These are phyloP conservation scores for Lophium mytilinum DNA, from an alignment of 495 filamentous ascomycete species.

Conservation along the genomic window DNA sequence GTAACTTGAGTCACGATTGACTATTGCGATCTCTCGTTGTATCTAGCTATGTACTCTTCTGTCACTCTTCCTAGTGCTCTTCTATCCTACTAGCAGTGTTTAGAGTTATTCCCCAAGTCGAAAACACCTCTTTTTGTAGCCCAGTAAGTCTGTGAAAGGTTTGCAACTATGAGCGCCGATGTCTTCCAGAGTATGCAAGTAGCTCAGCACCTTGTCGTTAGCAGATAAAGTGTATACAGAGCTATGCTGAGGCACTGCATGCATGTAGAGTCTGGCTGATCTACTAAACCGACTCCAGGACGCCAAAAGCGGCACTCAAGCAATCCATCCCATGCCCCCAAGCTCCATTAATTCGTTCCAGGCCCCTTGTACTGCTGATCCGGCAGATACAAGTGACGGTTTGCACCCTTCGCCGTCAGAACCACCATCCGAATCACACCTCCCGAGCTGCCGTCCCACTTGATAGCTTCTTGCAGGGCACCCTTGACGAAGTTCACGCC, in stretches of 20 bases:
- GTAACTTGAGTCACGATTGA: background rate
- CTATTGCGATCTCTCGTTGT: background rate
- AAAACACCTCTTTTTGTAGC: too few species aligned
- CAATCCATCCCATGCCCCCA: background rate
- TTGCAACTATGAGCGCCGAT: too few species aligned
- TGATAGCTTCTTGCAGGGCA: constrained; percentile 85
- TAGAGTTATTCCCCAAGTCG: too few species aligned
- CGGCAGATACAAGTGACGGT: constrained; percentile 82
- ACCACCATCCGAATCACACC: constrained; percentile 98
- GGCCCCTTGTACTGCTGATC: constrained; percentile 72
- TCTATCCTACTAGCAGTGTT: background rate
- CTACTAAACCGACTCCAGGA: too few species aligned
- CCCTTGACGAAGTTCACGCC: constrained; percentile 91
- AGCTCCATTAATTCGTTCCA: constrained; percentile 36
- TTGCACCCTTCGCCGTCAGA: constrained; percentile 76
- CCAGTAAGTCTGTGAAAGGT: too few species aligned
- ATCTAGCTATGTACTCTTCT: background rate
- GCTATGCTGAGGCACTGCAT: too few species aligned
- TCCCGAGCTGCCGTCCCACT: constrained; percentile 97
- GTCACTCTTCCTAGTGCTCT: background rate
- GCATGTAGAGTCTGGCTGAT: too few species aligned
- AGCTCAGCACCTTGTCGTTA: too few species aligned
- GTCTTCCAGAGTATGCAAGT: too few species aligned
- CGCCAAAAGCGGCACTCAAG: too few species aligned
- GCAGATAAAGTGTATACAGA: too few species aligned